Percentiles rank a stretch among this genome's conserved stretches.
Conservation (phyloP, 1,139 yeast genomes). For the Schizosaccharomyces versatilis region DNA sequence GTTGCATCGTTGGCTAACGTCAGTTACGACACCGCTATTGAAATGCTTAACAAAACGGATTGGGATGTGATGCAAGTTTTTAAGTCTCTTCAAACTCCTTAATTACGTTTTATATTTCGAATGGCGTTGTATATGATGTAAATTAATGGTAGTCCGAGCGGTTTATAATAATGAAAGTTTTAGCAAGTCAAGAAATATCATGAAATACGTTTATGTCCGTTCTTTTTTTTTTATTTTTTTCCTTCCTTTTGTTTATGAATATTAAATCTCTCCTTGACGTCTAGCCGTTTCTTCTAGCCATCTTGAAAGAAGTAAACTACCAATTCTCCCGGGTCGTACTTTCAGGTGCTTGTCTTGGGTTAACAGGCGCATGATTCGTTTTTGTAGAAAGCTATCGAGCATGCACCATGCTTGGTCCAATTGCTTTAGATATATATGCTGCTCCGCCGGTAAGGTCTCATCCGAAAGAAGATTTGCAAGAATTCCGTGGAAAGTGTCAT, state of each 20-base stretch:
- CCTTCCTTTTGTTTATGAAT: background rate
- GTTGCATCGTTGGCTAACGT: background rate
- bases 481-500: too few species aligned
- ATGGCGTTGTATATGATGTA: background rate
- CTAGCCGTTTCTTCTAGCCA: slow-evolving; percentile 1
- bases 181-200: too few species aligned
- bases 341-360: background rate
- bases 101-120: too few species aligned
- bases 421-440: background rate
- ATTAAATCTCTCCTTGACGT: background rate
- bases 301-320: background rate
- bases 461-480: background rate
- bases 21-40: background rate
- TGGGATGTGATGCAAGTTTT: background rate
- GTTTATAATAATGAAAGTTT: too few species aligned
- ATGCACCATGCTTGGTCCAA: background rate
- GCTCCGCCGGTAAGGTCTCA: background rate
- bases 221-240: background rate
- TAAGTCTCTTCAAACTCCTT: too few species aligned
- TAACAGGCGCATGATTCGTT: background rate
- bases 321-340: background rate
- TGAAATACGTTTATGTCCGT: background rate
- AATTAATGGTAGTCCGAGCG: background rate
- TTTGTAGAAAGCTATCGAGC: background rate
- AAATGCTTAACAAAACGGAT: background rate